A percentile compares a stretch with the other conserved stretches of the same genome.
phyloP scores from a whole-genome alignment of 192 early-diverging fungal species.

The Paraglomus brasilianum region DNA sequence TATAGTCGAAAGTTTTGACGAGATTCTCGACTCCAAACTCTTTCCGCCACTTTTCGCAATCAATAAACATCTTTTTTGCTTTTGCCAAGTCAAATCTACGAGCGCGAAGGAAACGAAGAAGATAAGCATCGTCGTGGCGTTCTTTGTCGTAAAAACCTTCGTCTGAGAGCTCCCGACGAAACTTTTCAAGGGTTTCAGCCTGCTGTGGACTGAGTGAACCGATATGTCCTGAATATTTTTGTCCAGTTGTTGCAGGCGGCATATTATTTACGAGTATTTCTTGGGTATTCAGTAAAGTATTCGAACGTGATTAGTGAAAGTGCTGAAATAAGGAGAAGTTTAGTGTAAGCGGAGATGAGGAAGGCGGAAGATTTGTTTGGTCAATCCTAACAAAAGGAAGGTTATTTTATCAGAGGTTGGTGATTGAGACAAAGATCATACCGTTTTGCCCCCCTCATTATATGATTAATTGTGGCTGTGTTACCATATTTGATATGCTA shows the following conservation, averaged over 20 bases:
- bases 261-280: slow-evolving; percentile 2
- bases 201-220: slow-evolving; percentile 63
- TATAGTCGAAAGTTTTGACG: slow-evolving; percentile 59
- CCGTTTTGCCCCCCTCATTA: too few species aligned
- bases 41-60: slow-evolving; percentile 66
- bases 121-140: slow-evolving; percentile 63
- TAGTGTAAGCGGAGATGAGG: not conserved
- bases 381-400: not conserved
- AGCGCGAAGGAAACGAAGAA: slow-evolving; percentile 74
- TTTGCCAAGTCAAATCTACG: slow-evolving; percentile 64
- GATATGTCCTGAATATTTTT: slow-evolving; percentile 52
- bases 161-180: slow-evolving; percentile 57
- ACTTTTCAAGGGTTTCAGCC: slow-evolving; percentile 48
- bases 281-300: not conserved
- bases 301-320: not conserved
- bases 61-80: slow-evolving; percentile 71
- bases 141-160: slow-evolving; percentile 55
- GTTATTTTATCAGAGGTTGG: not conserved
- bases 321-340: not conserved
- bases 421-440: not conserved
- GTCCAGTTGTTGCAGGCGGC: slow-evolving; percentile 6
- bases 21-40: slow-evolving; percentile 60
- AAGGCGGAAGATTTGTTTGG: not conserved
- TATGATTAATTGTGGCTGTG: too few species aligned
- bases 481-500: too few species aligned